phyloP scores from a whole-genome alignment of 1,284 basidiomycete species.

The Salmacisia buchloeana region DNA sequence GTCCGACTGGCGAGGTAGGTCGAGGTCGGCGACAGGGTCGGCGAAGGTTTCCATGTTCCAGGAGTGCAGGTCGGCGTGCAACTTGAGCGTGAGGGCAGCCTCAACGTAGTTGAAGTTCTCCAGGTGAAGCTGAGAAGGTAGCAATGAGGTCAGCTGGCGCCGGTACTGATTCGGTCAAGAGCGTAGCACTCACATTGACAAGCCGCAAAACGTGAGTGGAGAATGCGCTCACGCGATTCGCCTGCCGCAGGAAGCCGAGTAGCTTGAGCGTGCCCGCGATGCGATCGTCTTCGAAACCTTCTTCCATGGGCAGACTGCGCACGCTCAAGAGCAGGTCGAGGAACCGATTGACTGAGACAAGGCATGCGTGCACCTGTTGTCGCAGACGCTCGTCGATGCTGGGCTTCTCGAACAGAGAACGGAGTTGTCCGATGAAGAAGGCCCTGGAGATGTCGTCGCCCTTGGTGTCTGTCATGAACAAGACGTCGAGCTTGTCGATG shows the following conservation, averaged over 20 bases:
- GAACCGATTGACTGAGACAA: constrained; percentile 87
- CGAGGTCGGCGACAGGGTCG: constrained; percentile 59
- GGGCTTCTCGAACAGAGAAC: constrained; percentile 75
- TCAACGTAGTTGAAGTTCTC: constrained; percentile 84
- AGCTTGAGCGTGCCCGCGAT: constrained; percentile 79
- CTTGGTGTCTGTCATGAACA: constrained; percentile 83
- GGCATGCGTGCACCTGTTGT: constrained; percentile 70
- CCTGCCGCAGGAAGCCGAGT: constrained; percentile 44
- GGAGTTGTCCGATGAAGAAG: constrained; percentile 88
- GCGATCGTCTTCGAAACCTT: constrained; percentile 65
- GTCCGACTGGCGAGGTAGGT: constrained; percentile 82
- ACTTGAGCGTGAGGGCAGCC: constrained; percentile 74
- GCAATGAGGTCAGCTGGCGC: neutral
- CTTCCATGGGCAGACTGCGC: constrained; percentile 62
- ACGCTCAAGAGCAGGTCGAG: constrained; percentile 85
- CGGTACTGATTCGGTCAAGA: neutral
- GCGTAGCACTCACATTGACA: constrained; percentile 26
- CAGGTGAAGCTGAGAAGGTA: constrained; percentile 56
- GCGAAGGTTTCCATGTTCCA: constrained; percentile 72
- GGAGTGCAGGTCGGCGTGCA: constrained; percentile 87
- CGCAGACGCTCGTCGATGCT: constrained; percentile 73
- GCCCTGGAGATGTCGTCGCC: constrained; percentile 81
- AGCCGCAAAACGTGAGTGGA: constrained; percentile 44
- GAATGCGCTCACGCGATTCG: constrained; percentile 41
- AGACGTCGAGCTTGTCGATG: constrained; percentile 85